These are phyloP conservation scores for Trapa incisa DNA, from an alignment of 345 rosid species.

Conservation along the genomic window DNA sequence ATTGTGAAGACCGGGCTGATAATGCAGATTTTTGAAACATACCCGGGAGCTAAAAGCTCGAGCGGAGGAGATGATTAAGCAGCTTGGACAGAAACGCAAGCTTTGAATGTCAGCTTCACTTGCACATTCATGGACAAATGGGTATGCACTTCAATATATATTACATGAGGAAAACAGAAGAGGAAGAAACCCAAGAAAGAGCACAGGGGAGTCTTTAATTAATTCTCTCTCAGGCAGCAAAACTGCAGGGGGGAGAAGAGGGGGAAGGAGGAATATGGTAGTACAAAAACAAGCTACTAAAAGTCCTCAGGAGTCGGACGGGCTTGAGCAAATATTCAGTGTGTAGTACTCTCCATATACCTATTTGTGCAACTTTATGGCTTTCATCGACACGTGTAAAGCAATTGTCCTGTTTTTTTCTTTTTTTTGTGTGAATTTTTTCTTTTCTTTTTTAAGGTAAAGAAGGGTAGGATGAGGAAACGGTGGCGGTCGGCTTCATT, in stretches of 20 bases:
- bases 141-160: not conserved
- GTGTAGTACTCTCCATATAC: no score
- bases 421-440: no score
- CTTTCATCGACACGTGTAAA: no score
- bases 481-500: no score
- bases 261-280: not conserved
- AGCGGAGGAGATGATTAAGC: conserved; percentile 5
- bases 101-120: conserved; percentile 7
- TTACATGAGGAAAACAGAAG: not conserved
- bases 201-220: not conserved
- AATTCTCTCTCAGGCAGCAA: not conserved
- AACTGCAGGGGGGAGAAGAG: not conserved
- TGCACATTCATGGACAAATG: conserved; percentile 2
- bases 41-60: conserved; percentile 24
- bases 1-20: not conserved
- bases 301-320: no score
- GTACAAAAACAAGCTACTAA: no score
- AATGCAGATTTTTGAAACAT: conserved; percentile 8
- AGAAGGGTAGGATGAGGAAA: no score
- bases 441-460: no score
- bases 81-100: conserved; percentile 11
- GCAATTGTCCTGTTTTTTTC: no score
- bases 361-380: no score
- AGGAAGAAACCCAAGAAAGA: not conserved
- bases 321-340: no score